These are phyloP conservation scores for Rauvolfia tetraphylla DNA, from an alignment of 257 asterid species.

Conservation along the genomic window DNA sequence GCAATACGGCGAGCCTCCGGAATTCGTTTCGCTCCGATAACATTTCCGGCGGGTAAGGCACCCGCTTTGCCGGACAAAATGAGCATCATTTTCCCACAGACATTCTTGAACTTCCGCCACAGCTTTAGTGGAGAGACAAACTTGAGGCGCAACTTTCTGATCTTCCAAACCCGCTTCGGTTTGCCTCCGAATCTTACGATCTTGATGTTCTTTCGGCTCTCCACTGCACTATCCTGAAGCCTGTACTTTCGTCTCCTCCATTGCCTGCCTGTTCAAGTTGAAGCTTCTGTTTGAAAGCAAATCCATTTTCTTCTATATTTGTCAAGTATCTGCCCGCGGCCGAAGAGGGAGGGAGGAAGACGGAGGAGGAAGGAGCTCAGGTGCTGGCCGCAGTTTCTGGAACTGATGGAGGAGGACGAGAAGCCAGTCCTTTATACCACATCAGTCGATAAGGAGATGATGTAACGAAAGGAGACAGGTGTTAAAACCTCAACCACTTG, in stretches of 20 bases:
- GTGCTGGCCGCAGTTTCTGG: background rate
- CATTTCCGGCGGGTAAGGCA: slow-evolving; percentile 10
- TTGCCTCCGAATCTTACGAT: slow-evolving; percentile 27
- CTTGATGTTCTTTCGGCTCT: slow-evolving; percentile 6
- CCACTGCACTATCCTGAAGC: slow-evolving; percentile 15
- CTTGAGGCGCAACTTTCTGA: slow-evolving; percentile 28
- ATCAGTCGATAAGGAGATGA: too few species aligned
- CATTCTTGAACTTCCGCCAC: slow-evolving; percentile 33
- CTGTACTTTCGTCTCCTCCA: slow-evolving; percentile 28
- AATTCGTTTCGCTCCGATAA: slow-evolving; percentile 11
- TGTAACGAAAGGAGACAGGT: background rate
- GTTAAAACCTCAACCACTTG: background rate
- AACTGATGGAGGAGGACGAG: background rate
- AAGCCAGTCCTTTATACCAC: background rate
- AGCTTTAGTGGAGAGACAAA: slow-evolving; percentile 27
- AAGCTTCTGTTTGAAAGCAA: slow-evolving; percentile 6
- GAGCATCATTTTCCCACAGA: slow-evolving; percentile 31
- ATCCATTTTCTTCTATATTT: too few species aligned
- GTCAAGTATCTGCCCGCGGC: background rate
- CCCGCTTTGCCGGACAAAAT: slow-evolving; percentile 23
- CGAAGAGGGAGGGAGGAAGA: background rate
- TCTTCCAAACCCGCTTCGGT: slow-evolving; percentile 28
- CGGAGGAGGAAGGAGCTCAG: background rate
- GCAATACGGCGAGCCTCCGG: slow-evolving; percentile 21
- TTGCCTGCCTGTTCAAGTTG: slow-evolving; percentile 20